Evolutionary conservation across 2,329 filamentous ascomycete genomes (phyloP), one percentile per base, ranked within the genome.

Genomic region (Colletotrichum viniferum): DNA sequence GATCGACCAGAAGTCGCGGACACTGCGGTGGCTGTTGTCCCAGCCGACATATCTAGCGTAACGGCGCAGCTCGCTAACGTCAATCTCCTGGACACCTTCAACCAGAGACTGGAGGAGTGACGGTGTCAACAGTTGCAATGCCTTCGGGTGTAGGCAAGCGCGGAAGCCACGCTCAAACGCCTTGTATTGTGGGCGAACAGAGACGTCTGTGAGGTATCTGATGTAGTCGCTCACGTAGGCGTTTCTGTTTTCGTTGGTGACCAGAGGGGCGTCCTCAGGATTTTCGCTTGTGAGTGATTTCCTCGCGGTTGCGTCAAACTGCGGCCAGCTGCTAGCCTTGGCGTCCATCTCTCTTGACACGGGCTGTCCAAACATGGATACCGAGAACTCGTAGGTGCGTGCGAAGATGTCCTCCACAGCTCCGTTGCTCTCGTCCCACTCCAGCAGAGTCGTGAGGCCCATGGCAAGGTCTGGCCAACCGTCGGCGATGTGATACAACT

Each of bases 141-240:
- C 93, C 68, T 93, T 93, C 18, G 89, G 87, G 75, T 94, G 90
- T 30, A 98, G 87, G 79, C 95, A 96, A 2, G 92, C 89, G 73
- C 91, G 90, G 85, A 98, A 98, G 3, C 97, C 97, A 26, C 90
- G 90, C 30, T 92, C 89, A 82, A 99, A 98, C 2, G 96, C 95
- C 67, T 92, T 88, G 79, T 93, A 96, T 81, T 98, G 96, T 0
- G 93, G 92, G 0, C 88, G 86, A 56, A 98, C 88, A 0, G 95
- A 97, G 48, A 94, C 89, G 80, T 95, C 91, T 0, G 94, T 95
- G 30, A 98, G 89, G 88, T 96, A 97, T 73, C 89, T 89, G 78
- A 97, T 94, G 83, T 98, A 98, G 83, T 98, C 95, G 71, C 89
- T 90, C 5, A 98, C 92, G 79, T 95, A 99, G 34, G 91, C 89